Percentiles rank a stretch among this genome's conserved stretches.
phyloP scores from a whole-genome alignment of 116 monocot genomes.

The Papilionanthe hybrid region DNA sequence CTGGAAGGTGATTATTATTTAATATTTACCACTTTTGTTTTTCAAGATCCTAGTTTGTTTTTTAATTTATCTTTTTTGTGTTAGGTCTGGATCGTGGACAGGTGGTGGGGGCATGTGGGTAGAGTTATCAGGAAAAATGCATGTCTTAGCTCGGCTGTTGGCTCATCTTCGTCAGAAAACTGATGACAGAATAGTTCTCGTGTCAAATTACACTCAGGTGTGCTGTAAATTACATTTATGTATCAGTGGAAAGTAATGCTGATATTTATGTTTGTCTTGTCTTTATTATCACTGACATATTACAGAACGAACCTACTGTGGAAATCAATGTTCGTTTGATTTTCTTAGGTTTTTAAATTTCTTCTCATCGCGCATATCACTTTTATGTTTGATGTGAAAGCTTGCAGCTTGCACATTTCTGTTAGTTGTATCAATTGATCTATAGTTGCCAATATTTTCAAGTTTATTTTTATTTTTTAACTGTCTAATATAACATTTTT shows the following conservation, averaged over 20 bases:
- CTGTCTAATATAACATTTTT: background rate
- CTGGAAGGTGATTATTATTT: constrained; percentile 61
- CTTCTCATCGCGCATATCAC: background rate
- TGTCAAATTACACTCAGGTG: constrained; percentile 99
- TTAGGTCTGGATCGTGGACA: constrained; percentile 91
- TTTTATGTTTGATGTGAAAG: background rate
- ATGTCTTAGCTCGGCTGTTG: constrained; percentile 82
- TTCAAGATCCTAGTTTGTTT: background rate
- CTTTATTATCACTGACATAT: background rate
- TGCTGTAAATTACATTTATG: background rate
- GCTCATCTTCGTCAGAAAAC: constrained; percentile 85
- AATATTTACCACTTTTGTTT: background rate
- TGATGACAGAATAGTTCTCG: constrained; percentile 96
- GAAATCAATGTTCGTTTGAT: background rate
- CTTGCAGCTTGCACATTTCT: background rate
- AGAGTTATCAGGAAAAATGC: constrained; percentile 97
- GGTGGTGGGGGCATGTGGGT: constrained; percentile 98
- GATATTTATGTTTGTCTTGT: background rate
- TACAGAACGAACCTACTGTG: background rate
- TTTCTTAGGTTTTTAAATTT: background rate
- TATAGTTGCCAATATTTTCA: background rate
- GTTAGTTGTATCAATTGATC: background rate
- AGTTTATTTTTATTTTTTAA: background rate
- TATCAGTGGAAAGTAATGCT: background rate
- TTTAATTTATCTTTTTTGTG: constrained; percentile 11